phyloP scores from a whole-genome alignment of 2,329 filamentous ascomycete genomes.

The Pyrenophora graminea region DNA sequence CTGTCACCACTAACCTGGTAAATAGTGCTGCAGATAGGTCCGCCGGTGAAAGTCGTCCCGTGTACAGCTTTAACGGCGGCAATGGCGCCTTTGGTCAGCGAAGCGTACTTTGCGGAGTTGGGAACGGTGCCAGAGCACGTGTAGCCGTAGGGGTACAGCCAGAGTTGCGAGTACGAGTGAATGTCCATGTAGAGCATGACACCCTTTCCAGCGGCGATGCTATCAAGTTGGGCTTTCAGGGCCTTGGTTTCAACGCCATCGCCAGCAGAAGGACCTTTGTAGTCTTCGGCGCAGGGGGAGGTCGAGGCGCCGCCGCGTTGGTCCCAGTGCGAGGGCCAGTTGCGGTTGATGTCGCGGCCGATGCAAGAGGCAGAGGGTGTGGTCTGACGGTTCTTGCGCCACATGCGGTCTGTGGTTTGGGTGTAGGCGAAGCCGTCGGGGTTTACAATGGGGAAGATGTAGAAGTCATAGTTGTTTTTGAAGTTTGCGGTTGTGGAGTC shows the following conservation, averaged over 20 bases:
- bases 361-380: slow-evolving; percentile 38
- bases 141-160: slow-evolving; percentile 64
- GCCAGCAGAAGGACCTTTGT: slow-evolving; percentile 41
- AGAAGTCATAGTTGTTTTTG: slow-evolving; percentile 68
- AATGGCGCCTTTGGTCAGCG: slow-evolving; percentile 55
- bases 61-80: slow-evolving; percentile 62
- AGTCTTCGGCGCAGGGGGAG: slow-evolving; percentile 43
- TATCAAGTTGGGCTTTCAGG: slow-evolving; percentile 54
- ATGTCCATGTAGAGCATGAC: slow-evolving; percentile 68
- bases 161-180: slow-evolving; percentile 59
- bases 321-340: slow-evolving; percentile 46
- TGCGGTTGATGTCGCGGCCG: slow-evolving; percentile 47
- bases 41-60: slow-evolving; percentile 49
- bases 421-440: slow-evolving; percentile 47
- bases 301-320: slow-evolving; percentile 40
- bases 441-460: slow-evolving; percentile 55
- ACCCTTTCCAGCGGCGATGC: slow-evolving; percentile 52
- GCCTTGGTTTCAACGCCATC: slow-evolving; percentile 45
- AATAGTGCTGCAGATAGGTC: slow-evolving; percentile 63
- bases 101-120: slow-evolving; percentile 55
- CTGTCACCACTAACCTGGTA: slow-evolving; percentile 59
- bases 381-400: slow-evolving; percentile 47
- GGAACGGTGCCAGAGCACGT: slow-evolving; percentile 55
- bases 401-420: slow-evolving; percentile 45
- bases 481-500: slow-evolving; percentile 44